These are phyloP conservation scores for Albugo candida DNA, from an alignment of 352 stramenopile genomes.

Conservation along the genomic window DNA sequence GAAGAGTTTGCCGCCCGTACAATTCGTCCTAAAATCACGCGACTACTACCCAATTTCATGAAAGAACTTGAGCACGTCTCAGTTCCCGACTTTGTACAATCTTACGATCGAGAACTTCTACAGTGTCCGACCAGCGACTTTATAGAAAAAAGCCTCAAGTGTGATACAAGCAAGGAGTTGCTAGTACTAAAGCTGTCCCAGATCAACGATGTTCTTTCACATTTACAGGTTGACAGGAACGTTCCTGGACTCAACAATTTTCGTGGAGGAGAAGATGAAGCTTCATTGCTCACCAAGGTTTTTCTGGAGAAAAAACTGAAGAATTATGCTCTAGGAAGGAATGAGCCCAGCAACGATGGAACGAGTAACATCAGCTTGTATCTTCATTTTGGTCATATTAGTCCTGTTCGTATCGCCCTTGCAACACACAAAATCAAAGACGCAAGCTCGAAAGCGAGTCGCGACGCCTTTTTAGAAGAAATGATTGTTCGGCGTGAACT, in stretches of 20 bases:
- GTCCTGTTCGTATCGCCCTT: constrained; percentile 40
- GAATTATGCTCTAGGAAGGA: constrained; percentile 65
- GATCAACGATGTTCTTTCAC: constrained; percentile 16
- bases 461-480: constrained; percentile 93
- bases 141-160: constrained; percentile 7
- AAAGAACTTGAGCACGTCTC: constrained; percentile 20
- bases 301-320: constrained; percentile 77
- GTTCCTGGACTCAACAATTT: constrained; percentile 40
- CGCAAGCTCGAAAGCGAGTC: constrained; percentile 34
- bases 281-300: constrained; percentile 43
- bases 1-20: constrained; percentile 95
- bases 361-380: constrained; percentile 87
- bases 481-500: constrained; percentile 92
- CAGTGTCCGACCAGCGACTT: constrained; percentile 10
- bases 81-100: neutral
- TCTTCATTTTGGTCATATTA: constrained; percentile 86
- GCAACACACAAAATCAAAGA: constrained; percentile 44
- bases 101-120: constrained; percentile 6
- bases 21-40: constrained; percentile 92
- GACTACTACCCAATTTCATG: constrained; percentile 78
- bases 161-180: neutral
- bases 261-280: constrained; percentile 41
- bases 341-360: constrained; percentile 87
- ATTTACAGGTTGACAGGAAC: constrained; percentile 39
- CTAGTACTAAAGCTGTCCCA: neutral